Conservation (phyloP, 2,329 filamentous ascomycete genomes). For the Botrytis porri region DNA sequence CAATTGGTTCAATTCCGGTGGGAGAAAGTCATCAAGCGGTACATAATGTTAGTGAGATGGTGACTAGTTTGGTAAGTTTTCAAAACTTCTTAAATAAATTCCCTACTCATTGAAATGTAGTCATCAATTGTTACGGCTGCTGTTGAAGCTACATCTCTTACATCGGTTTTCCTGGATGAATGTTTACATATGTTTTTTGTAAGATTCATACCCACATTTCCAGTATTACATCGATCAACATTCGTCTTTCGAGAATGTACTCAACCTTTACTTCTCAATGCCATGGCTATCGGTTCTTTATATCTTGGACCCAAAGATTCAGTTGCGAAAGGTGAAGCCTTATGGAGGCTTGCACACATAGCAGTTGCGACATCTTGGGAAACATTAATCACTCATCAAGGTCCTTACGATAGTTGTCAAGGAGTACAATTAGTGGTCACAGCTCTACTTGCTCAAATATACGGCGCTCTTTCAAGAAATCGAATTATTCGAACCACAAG, state of each 20-base stretch:
- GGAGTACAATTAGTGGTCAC: conserved; percentile 46
- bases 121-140: conserved; percentile 46
- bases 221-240: conserved; percentile 44
- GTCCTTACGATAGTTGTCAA: conserved; percentile 44
- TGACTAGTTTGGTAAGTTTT: conserved; percentile 42
- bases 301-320: conserved; percentile 45
- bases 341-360: conserved; percentile 46
- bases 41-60: conserved; percentile 46
- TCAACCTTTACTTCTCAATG: conserved; percentile 44
- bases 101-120: conserved; percentile 27
- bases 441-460: conserved; percentile 44
- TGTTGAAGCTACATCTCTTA: conserved; percentile 44
- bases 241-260: conserved; percentile 46
- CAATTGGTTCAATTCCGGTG: conserved; percentile 41
- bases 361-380: conserved; percentile 48
- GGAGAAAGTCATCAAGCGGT: conserved; percentile 45
- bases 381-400: conserved; percentile 43
- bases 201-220: conserved; percentile 46
- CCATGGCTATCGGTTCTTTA: conserved; percentile 46
- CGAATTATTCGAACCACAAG: conserved; percentile 44
- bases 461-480: conserved; percentile 45
- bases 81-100: background rate
- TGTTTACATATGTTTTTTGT: conserved; percentile 48
- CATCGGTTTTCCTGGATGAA: conserved; percentile 46
- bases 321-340: conserved; percentile 44